These are phyloP conservation scores for Sequoiadendron giganteum DNA, from an alignment of 75 land plant species.

Conservation along the genomic window DNA sequence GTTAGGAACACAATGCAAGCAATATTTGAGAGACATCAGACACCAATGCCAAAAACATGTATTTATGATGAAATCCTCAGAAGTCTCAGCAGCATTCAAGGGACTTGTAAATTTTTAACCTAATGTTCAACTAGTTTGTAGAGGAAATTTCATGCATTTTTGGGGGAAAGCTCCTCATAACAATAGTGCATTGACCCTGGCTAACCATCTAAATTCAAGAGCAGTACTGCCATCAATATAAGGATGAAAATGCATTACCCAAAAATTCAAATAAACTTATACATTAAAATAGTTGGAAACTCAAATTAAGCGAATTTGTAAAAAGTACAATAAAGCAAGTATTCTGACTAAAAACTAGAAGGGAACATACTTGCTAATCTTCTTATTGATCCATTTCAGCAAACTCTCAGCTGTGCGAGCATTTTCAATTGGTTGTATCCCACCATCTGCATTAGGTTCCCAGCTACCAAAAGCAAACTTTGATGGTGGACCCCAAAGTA, in stretches of 20 bases:
- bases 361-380: conserved; percentile 66
- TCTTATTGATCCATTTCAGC: conserved; percentile 82
- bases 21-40: not conserved
- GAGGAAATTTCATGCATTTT: not conserved
- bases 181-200: not conserved
- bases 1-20: not conserved
- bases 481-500: conserved; percentile 80
- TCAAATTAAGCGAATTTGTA: not conserved
- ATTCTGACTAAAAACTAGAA: not conserved
- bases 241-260: not conserved
- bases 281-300: not conserved
- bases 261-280: not conserved
- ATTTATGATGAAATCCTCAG: not conserved
- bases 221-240: not conserved
- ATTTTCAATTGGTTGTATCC: conserved; percentile 53
- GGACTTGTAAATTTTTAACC: not conserved
- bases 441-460: conserved; percentile 47
- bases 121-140: not conserved
- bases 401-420: conserved; percentile 74
- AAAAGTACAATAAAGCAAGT: not conserved
- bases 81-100: not conserved
- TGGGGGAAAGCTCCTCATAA: not conserved
- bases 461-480: conserved; percentile 62
- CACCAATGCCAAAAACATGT: not conserved
- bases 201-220: not conserved